Percentiles rank a stretch among this genome's conserved stretches.
These are phyloP conservation scores for Parsonsia alboflavescens DNA, from an alignment of 257 asterid species.

Conservation along the genomic window DNA sequence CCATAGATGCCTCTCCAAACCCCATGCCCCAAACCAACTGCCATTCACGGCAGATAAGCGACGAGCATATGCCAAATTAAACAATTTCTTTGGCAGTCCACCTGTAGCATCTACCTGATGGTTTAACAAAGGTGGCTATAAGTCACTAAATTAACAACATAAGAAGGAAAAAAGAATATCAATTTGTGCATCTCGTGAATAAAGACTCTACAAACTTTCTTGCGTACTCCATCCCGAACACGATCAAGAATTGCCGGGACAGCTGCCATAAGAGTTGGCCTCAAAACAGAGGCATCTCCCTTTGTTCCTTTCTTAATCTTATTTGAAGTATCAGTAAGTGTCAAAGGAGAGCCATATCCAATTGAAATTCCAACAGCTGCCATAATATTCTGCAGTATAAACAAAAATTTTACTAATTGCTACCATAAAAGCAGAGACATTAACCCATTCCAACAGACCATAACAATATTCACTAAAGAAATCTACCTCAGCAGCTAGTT, in stretches of 20 bases:
- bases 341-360: slow-evolving; percentile 95
- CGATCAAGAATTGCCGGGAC: slow-evolving; percentile 99
- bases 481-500: slow-evolving; percentile 92
- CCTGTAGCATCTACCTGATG: slow-evolving; percentile 83
- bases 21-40: slow-evolving; percentile 99
- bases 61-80: slow-evolving; percentile 85
- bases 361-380: slow-evolving; percentile 84
- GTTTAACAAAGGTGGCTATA: slow-evolving; percentile 16
- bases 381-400: slow-evolving; percentile 53
- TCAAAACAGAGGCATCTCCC: slow-evolving; percentile 82
- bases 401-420: slow-evolving; percentile 4
- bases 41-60: slow-evolving; percentile 79
- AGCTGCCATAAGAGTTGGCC: slow-evolving; percentile 88
- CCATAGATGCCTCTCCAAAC: slow-evolving; percentile 83
- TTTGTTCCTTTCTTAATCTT: slow-evolving; percentile 91
- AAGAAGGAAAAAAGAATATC: background rate
- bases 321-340: slow-evolving; percentile 92
- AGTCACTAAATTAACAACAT: slow-evolving; percentile 9
- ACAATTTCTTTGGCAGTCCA: slow-evolving; percentile 75
- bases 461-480: background rate
- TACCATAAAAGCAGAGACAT: slow-evolving; percentile 8
- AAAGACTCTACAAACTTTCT: slow-evolving; percentile 50
- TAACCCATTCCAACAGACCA: slow-evolving; percentile 3
- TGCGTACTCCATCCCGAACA: slow-evolving; percentile 93
- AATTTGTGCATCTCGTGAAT: background rate